Evolutionary conservation across 352 stramenopile genomes (phyloP), one percentile per base, ranked within the genome.

Genomic region (Pythium monospermum): DNA sequence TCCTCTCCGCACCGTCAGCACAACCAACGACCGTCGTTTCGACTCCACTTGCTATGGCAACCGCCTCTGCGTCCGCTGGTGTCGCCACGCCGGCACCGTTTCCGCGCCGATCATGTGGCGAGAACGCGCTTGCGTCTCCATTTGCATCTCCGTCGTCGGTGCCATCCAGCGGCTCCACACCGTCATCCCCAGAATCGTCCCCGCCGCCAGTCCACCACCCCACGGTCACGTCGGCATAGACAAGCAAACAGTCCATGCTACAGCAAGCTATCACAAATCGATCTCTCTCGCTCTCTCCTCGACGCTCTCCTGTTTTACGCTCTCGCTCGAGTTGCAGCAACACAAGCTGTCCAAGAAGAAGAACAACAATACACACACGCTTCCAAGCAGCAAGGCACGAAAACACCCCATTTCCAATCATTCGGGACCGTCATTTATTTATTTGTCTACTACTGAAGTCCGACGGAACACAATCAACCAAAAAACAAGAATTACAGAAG

Each of bases 211-310:
- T 89, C 60, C 78, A 87, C 44, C 78, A 86, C 46, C 64, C 87
- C 35, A 85, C 78, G 1, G 78, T 86, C 43, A 83, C 73, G 15
- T 89, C 78, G 19, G 78, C 73, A 28, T 89, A 71, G 71, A 39
- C 16, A 1, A 39, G 11, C 18, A 33, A 27, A 37, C 4, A 43
- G 28, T 21, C 2, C 23, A 49, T 35, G n/a, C n/a, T n/a, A n/a
- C n/a, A n/a, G n/a, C n/a, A n/a, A n/a, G n/a, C n/a, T n/a, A n/a
- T n/a, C n/a, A n/a, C 30, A n/a, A 39, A 16, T 30, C 22, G 4
- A 21, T 40, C 27, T 13, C 5, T 27, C 32, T 50, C 43, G 43
- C 16, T 37, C 39, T 39, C 27, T 16, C 25, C 27, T 47, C 10
- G 10, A 45, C 37, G 37, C 13, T 12, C 37, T n/a, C n/a, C n/a